Evolutionary conservation across 768 basidiomycete species (phyloP), one percentile per base, ranked within the genome.

Genomic region (Xanthoconium purpureum): DNA sequence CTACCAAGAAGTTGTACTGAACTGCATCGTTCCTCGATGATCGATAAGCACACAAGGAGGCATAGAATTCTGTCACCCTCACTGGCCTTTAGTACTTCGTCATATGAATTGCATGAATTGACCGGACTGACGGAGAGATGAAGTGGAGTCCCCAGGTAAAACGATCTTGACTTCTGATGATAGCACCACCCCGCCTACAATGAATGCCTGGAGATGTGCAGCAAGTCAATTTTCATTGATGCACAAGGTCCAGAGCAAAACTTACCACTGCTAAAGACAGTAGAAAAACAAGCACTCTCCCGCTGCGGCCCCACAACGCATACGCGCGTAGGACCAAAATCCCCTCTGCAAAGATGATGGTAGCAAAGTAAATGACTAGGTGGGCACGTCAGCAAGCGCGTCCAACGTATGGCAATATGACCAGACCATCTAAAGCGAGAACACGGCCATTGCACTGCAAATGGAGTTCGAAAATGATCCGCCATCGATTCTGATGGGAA

Each of bases 291-390:
- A 68, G 58, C 2, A 65, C 47, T 11, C 33, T 63, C 48, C 24
- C 54, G 33, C 45, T 67, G 29, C 60, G 62, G 50, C 56, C 57
- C 63, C 66, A 68, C 50, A 68, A 43, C 24, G 66, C 65, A n/a
- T 65, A 69, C 18, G 67, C 67, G 33, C 66, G 68, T 2, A 69
- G 47, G 28, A 69, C 67, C 44, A 68, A 59, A 18, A 69, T 56
- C 10, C 46, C 63, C 52, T 61, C 60, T 0, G 63, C 45, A 17
- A 54, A 50, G 15, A 69, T 18, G 24, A 64, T 37, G n/a, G 63
- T 59, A 13, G 47, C 47, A 20, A 3, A 56, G 49, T 57, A 69
- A 2, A 59, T 24, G 17, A 30, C 64, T 68, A 39, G 38, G n/a
- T 9, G 12, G n/a, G 12, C 15, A 24, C n/a, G 32, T 68, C 37